Percentiles rank a stretch among this genome's conserved stretches.
Evolutionary conservation across 176 grass and related monocot species (phyloP).

Genomic region (Rhynchospora tenuis): DNA sequence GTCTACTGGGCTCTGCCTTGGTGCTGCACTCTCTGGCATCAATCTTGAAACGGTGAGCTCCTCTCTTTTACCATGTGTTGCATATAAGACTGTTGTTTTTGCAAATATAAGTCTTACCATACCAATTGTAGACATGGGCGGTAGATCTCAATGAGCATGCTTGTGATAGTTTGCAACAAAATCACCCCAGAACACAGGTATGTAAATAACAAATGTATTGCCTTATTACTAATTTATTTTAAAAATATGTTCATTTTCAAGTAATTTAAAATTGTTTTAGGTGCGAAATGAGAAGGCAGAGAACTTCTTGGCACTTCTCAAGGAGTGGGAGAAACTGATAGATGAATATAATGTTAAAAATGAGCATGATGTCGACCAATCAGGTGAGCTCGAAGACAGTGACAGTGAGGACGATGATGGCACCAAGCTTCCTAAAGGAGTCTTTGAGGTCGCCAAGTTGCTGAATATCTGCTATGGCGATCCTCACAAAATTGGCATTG

Average conservation of each 20-base stretch:
- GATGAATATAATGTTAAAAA: slow-evolving; percentile 31
- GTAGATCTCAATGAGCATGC: slow-evolving; percentile 63
- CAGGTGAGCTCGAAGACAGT: neutral
- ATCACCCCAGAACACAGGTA: slow-evolving; percentile 77
- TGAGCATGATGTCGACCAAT: neutral
- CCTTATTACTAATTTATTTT: too few species aligned
- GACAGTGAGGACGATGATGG: slow-evolving; percentile 30
- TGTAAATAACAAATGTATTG: neutral
- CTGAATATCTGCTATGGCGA: slow-evolving; percentile 52
- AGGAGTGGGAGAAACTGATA: slow-evolving; percentile 49
- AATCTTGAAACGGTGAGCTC: slow-evolving; percentile 62
- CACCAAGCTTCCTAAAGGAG: slow-evolving; percentile 31
- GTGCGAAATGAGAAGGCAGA: slow-evolving; percentile 77
- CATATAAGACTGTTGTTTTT: neutral
- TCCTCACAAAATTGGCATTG: slow-evolving; percentile 29
- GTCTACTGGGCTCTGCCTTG: slow-evolving; percentile 84
- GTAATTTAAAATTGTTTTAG: slow-evolving; percentile 3
- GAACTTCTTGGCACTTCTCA: slow-evolving; percentile 59
- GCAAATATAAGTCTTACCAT: neutral
- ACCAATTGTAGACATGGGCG: slow-evolving; percentile 50
- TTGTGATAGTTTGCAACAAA: slow-evolving; percentile 65
- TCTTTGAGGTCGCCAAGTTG: slow-evolving; percentile 51
- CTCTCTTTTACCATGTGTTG: neutral
- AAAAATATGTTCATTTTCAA: too few species aligned
- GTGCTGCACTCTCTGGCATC: slow-evolving; percentile 50